phyloP scores from a whole-genome alignment of 1,284 basidiomycete species.

The Cryptococcus wingfieldii region DNA sequence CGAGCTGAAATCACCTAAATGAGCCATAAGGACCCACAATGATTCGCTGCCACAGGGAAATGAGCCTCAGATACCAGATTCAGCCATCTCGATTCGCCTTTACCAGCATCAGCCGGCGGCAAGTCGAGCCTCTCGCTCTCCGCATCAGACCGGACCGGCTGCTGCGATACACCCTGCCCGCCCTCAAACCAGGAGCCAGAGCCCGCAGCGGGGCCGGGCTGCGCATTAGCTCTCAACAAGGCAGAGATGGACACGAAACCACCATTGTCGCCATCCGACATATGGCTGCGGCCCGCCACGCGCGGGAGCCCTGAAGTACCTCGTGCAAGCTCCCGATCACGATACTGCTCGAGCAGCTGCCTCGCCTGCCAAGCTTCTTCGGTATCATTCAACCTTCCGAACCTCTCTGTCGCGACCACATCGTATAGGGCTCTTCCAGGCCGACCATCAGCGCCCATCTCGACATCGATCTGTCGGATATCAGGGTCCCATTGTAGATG shows the following conservation, averaged over 20 bases:
- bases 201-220: no score
- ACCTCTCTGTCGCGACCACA: not conserved
- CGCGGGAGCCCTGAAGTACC: not conserved
- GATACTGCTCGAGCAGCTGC: not conserved
- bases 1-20: not conserved
- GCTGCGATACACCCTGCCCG: no score
- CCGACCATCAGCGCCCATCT: not conserved
- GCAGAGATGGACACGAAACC: no score
- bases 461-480: not conserved
- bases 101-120: not conserved
- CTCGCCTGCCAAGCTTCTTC: not conserved
- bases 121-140: no score
- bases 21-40: slow-evolving; percentile 34
- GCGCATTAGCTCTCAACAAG: no score
- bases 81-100: slow-evolving; percentile 27
- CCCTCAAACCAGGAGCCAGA: no score
- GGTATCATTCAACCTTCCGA: not conserved
- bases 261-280: no score
- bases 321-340: not conserved
- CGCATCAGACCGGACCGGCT: no score
- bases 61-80: slow-evolving; percentile 36
- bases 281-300: not conserved
- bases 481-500: not conserved
- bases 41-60: slow-evolving; percentile 46
- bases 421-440: not conserved